Base-by-base conservation (phyloP, 2,329 filamentous ascomycete species). In the Neocucurbitaria cava region DNA sequence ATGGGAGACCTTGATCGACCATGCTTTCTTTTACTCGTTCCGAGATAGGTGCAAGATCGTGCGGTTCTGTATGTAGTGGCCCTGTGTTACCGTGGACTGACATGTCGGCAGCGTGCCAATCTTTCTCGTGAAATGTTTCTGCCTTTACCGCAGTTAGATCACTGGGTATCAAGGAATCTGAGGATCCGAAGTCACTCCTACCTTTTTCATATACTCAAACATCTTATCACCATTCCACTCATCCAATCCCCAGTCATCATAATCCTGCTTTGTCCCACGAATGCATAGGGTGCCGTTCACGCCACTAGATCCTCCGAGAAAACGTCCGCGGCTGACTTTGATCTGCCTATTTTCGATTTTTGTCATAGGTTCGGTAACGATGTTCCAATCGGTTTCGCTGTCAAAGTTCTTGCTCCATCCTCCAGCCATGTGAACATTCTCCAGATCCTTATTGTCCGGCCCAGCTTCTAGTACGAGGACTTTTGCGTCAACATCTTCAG, bases 11-110 rank as follows among this genome's bases (percentile, higher is more conserved):
- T 54, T 81, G 73, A 1, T 81, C 82, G 8, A 83, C 71, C 71
- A 86, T 81, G 0, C 84, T 86, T 43, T 86, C 78, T 24, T 82
- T 73, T 9, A 87, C 68, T 26, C 82, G 76, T 40, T 85, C 72
- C 2, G 84, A 85, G 30, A 87, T 87, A 1, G 84, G 84, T 2
- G 83, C 83, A 1, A 85, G 72, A 54, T 86, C 83, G 54, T 87
- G 83, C 0, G 84, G 85, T 58, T 84, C 83, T 6, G 78, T 83
- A 46, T 85, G 79, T 1, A 87, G 73, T 18, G 80, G 81, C 0
- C 85, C 85, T 9, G 76, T 69, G 1, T 56, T 65, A 0, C 70
- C 71, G 56, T 87, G 85, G 7, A 75, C 76, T 2, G 73, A 73
- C 8, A 75, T 65, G 38, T 80, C 75, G 2, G 79, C 79, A 30